phyloP scores from a whole-genome alignment of 1,139 yeast species.

The Debaryomyces sp. region DNA sequence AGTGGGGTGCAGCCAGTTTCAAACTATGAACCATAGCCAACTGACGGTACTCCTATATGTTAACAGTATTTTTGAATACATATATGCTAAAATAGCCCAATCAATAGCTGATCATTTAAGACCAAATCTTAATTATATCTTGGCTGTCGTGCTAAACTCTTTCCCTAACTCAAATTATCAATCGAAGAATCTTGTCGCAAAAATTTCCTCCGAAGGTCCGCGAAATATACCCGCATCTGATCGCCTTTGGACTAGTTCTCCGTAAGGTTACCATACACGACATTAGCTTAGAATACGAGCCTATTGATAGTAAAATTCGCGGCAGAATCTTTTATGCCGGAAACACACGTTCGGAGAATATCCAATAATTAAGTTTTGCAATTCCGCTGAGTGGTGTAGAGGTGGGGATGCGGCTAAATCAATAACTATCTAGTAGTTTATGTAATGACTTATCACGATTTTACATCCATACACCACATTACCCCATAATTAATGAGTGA shows the following conservation, averaged over 20 bases:
- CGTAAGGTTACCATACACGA: neutral
- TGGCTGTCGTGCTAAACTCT: too few relatives aligned
- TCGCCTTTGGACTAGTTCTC: too few relatives aligned
- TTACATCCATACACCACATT: neutral
- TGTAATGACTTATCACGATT: neutral
- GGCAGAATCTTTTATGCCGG: neutral
- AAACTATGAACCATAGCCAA: too few relatives aligned
- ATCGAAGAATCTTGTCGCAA: neutral
- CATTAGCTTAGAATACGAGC: neutral
- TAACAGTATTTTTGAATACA: too few relatives aligned
- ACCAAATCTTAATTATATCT: neutral
- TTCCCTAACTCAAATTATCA: neutral
- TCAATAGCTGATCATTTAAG: too few relatives aligned
- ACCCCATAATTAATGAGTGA: neutral
- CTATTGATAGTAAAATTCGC: neutral
- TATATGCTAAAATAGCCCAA: too few relatives aligned
- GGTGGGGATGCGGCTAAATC: neutral
- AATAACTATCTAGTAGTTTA: neutral
- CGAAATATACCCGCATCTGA: neutral
- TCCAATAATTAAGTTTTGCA: neutral
- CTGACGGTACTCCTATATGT: too few relatives aligned
- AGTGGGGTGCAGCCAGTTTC: neutral
- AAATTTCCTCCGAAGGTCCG: neutral
- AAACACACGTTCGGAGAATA: neutral
- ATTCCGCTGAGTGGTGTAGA: neutral